Evolutionary conservation across 179 eudicot species (phyloP).

Genomic region (Carnegiea gigantea): DNA sequence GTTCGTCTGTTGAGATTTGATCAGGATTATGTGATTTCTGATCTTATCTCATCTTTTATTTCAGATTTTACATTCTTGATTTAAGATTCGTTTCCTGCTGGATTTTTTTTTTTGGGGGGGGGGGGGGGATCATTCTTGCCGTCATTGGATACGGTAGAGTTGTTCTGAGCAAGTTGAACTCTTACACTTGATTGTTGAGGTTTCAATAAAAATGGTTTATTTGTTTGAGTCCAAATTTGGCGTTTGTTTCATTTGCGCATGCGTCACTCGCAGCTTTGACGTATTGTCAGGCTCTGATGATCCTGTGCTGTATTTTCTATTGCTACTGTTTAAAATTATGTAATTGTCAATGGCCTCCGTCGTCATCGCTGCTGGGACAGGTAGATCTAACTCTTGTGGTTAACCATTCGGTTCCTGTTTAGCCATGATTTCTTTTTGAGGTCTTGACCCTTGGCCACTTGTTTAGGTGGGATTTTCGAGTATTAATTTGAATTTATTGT

Average conservation of each 20-base stretch:
- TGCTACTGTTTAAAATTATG: too few species aligned
- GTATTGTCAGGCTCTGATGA: too few species aligned
- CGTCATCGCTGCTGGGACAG: too few species aligned
- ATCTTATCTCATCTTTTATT: not conserved
- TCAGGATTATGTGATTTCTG: not conserved
- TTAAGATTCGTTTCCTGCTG: not conserved
- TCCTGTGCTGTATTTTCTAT: too few species aligned
- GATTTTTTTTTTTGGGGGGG: not conserved
- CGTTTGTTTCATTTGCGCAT: not conserved
- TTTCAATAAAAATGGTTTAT: not conserved
- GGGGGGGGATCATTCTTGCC: not conserved
- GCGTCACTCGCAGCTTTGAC: not conserved
- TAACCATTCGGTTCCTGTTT: too few species aligned
- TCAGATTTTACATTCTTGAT: not conserved
- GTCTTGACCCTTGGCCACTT: too few species aligned
- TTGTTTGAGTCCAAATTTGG: not conserved
- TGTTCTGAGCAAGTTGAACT: not conserved
- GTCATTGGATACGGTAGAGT: not conserved
- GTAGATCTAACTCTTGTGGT: too few species aligned
- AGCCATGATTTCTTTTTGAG: too few species aligned
- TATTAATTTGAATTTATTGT: too few species aligned
- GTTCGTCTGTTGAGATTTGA: not conserved
- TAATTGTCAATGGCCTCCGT: too few species aligned
- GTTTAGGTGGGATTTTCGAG: too few species aligned
- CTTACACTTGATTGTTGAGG: not conserved